A percentile compares a stretch with the other conserved stretches of the same genome.
Conservation (phyloP, 2,329 filamentous ascomycete genomes). For the Fusarium marasasianum region DNA sequence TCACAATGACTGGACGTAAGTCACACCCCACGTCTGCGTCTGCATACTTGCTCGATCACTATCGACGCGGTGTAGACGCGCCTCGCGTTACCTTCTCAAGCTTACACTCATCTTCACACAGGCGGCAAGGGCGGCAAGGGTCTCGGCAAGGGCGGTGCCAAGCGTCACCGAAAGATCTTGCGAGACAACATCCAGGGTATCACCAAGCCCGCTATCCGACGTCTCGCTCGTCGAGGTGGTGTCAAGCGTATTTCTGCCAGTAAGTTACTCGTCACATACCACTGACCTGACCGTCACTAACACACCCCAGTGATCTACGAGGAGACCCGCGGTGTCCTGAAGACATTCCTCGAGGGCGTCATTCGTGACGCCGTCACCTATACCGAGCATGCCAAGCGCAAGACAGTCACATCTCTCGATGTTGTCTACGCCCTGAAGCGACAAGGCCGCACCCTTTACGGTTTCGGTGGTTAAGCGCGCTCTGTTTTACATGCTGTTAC, state of each 20-base stretch:
- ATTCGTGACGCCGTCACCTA: conserved; percentile 82
- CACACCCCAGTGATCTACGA: conserved; percentile 73
- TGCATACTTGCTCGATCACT: neutral
- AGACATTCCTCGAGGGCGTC: conserved; percentile 81
- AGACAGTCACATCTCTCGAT: conserved; percentile 79
- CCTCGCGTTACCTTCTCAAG: conserved; percentile 71
- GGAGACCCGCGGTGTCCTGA: conserved; percentile 79
- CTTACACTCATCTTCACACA: conserved; percentile 64
- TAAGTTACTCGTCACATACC: conserved; percentile 54
- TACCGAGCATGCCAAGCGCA: conserved; percentile 83
- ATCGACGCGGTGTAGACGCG: conserved; percentile 53
- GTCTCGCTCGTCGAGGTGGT: conserved; percentile 98
- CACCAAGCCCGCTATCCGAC: conserved; percentile 97
- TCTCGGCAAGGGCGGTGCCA: conserved; percentile 97
- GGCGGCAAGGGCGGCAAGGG: conserved; percentile 97
- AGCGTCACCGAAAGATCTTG: conserved; percentile 99
- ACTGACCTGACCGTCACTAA: conserved; percentile 72
- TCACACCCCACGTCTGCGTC: conserved; percentile 40
- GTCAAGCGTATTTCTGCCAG: conserved; percentile 99
- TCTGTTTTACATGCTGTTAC: conserved; percentile 48
- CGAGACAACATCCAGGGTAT: conserved; percentile 99
- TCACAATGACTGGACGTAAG: conserved; percentile 78
- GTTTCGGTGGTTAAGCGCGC: conserved; percentile 80
- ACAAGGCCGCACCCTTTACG: conserved; percentile 82
- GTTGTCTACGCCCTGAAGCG: conserved; percentile 75